These are phyloP conservation scores for Stenogyne calaminthoides DNA, from an alignment of 305 asterid genomes.

Conservation along the genomic window DNA sequence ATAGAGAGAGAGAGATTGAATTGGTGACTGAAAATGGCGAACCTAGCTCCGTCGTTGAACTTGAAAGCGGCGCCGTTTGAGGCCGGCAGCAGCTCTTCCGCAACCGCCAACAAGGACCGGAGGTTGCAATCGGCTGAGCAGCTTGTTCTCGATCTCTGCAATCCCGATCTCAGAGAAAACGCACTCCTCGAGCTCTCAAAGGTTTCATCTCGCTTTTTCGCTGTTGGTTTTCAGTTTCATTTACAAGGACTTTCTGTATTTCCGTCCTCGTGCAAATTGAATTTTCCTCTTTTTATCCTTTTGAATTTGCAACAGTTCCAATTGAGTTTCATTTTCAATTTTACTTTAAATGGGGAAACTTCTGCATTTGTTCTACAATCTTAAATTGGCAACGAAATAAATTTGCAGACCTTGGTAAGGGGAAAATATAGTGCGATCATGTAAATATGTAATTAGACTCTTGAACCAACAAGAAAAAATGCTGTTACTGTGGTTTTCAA, in stretches of 20 bases:
- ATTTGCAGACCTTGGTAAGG: background rate
- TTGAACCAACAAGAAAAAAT: background rate
- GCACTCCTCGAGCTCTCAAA: slow-evolving; percentile 95
- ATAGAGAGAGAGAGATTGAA: background rate
- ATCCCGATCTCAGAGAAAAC: slow-evolving; percentile 87
- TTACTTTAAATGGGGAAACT: background rate
- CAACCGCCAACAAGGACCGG: slow-evolving; percentile 63
- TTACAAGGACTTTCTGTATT: background rate
- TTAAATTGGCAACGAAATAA: background rate
- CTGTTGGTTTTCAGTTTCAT: background rate
- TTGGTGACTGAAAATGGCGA: slow-evolving; percentile 41
- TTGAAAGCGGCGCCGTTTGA: slow-evolving; percentile 51
- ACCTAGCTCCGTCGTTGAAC: slow-evolving; percentile 44
- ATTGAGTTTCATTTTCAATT: background rate
- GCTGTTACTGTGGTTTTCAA: background rate
- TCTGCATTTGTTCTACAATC: background rate
- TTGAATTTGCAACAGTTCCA: background rate
- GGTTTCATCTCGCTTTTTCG: slow-evolving; percentile 40
- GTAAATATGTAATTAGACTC: background rate
- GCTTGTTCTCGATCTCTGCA: slow-evolving; percentile 88
- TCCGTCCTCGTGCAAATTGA: background rate
- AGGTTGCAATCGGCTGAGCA: slow-evolving; percentile 90
- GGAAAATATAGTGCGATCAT: background rate
- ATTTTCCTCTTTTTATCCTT: background rate
- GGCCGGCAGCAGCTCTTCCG: slow-evolving; percentile 38